Percentiles rank a stretch among this genome's conserved stretches.
Evolutionary conservation across 352 stramenopile genomes (phyloP).

Genomic region (Globisporangium cederbergense): DNA sequence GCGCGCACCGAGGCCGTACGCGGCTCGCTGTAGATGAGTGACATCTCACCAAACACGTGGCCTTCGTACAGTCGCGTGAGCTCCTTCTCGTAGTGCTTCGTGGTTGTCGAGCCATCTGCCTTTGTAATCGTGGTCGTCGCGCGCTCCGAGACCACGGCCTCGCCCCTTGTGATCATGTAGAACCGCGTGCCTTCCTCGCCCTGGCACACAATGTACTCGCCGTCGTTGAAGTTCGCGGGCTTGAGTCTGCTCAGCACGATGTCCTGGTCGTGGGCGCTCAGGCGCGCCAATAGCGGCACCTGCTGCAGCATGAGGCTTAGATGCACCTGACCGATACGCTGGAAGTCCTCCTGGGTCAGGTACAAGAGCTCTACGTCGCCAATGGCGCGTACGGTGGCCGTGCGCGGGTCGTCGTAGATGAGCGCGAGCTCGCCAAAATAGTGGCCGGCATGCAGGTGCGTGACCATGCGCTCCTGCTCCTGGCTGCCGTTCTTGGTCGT

Average conservation of each 20-base stretch:
- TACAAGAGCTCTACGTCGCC: slow-evolving; percentile 82
- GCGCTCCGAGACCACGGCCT: slow-evolving; percentile 79
- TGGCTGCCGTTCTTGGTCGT: slow-evolving; percentile 33
- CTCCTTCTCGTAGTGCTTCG: slow-evolving; percentile 65
- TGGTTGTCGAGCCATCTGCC: slow-evolving; percentile 9
- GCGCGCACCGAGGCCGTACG: slow-evolving; percentile 80
- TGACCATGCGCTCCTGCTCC: slow-evolving; percentile 82
- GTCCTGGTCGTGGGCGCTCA: slow-evolving; percentile 76
- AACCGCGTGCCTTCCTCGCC: slow-evolving; percentile 85
- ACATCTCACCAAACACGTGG: slow-evolving; percentile 89
- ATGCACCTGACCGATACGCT: slow-evolving; percentile 83
- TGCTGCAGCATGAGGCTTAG: slow-evolving; percentile 87
- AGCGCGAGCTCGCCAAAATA: slow-evolving; percentile 93
- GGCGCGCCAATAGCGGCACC: slow-evolving; percentile 66
- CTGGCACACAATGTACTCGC: slow-evolving; percentile 88
- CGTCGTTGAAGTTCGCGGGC: slow-evolving; percentile 80
- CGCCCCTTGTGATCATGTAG: slow-evolving; percentile 88
- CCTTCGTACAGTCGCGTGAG: slow-evolving; percentile 83
- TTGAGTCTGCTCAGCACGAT: slow-evolving; percentile 77
- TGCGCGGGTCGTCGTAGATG: slow-evolving; percentile 90
- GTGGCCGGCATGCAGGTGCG: slow-evolving; percentile 84
- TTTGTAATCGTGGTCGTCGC: slow-evolving; percentile 25
- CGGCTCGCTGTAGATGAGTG: slow-evolving; percentile 84
- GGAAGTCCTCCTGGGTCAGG: slow-evolving; percentile 84
- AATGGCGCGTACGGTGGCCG: slow-evolving; percentile 70